A percentile compares a stretch with the other conserved stretches of the same genome.
Conservation (phyloP, 352 stramenopile genomes). For the Achlya hypogyna region DNA sequence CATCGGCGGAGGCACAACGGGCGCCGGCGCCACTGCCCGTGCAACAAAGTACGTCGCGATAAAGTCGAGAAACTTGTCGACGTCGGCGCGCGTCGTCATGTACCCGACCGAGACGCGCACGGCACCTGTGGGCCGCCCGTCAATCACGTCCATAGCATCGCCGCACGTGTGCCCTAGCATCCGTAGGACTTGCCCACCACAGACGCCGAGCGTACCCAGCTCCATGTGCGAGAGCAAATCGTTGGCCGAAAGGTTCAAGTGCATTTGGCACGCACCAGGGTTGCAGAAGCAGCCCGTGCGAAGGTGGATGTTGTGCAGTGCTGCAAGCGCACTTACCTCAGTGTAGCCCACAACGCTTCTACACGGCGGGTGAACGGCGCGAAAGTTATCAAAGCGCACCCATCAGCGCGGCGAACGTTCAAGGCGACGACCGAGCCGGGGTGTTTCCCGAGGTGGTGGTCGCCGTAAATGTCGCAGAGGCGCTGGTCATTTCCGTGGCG, state of each 20-base stretch:
- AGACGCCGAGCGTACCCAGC: conserved; percentile 8
- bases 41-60: conserved; percentile 53
- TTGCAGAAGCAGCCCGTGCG: conserved; percentile 77
- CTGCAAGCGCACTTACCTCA: conserved; percentile 55
- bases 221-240: conserved; percentile 46
- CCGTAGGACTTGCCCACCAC: neutral
- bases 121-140: conserved; percentile 53
- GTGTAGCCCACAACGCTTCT: conserved; percentile 40
- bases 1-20: neutral
- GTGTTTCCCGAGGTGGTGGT: neutral
- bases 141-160: conserved; percentile 55
- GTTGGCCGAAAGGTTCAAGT: conserved; percentile 40
- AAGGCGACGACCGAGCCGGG: conserved; percentile 43
- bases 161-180: conserved; percentile 53
- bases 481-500: conserved; percentile 42
- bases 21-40: neutral
- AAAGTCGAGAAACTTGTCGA: conserved; percentile 43
- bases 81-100: conserved; percentile 66
- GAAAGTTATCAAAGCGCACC: conserved; percentile 23
- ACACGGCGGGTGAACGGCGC: neutral
- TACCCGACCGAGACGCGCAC: conserved; percentile 64
- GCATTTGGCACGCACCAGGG: conserved; percentile 60
- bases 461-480: conserved; percentile 55
- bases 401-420: conserved; percentile 49
- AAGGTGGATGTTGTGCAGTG: conserved; percentile 56